Evolutionary conservation across 1,284 basidiomycete genomes (phyloP), one percentile per base, ranked within the genome.

Genomic region (Fistulina hepatica): DNA sequence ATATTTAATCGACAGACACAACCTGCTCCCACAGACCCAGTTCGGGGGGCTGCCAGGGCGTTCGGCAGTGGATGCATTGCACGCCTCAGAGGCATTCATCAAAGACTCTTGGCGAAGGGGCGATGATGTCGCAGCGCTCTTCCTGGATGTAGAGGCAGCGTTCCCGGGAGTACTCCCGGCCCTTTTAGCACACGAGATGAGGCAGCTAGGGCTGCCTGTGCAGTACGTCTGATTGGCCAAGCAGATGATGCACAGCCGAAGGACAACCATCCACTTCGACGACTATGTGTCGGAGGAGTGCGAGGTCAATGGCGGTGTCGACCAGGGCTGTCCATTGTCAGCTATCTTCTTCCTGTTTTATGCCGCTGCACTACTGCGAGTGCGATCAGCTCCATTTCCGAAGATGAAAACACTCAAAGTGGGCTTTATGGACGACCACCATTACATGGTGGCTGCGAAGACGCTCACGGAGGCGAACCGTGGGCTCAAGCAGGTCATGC

Each of bases 101-200:
- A 48, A 51, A 21, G 34, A 55, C 11, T 45, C 48, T 0, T 56
- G 54, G 53, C 24, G 46, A 8, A 35, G 23, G 3, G 30, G 42
- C 2, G 41, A 50, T 13, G 54, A 52, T 12, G 52, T 44, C 2
- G 49, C 49, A 2, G 42, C 43, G 1, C 48, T 61, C 0, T 54
- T 56, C 23, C 41, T 57, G 0, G 53, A 59, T 39, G 50, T 61
- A 7, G 48, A 58, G 32, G 55, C 50, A 0, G 59, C 58, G 0
- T 63, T 63, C 40, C 57, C 57, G 0, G 60, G 50, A 21, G 52
- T 51, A 0, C 44, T 51, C 2, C 47, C 44, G 0, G 34, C 52
- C 3, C 19, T 26, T 0, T 54, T 63, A 2, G 9, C 58, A 0
- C 50, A 59, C 34, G 57, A 62, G 40, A 53, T 64, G 49, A 13